phyloP scores from a whole-genome alignment of 176 grass and related monocot genomes.

The Tuctoria greenei region DNA sequence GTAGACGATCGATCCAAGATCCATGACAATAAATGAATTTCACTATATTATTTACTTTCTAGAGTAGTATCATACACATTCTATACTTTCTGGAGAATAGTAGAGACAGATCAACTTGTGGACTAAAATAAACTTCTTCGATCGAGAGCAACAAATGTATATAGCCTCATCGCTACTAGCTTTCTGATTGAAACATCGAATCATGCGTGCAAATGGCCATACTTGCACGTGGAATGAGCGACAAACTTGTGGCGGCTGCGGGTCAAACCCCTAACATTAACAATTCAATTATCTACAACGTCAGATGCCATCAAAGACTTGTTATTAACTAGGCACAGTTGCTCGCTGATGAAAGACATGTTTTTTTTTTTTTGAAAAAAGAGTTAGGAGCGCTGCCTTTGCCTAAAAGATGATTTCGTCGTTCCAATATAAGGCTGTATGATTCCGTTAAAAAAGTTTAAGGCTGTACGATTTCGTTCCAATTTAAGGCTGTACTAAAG shows the following conservation, averaged over 20 bases:
- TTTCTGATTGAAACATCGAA: slow-evolving; percentile 1
- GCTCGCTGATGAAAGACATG: background rate
- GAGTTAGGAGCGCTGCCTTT: too few relatives aligned
- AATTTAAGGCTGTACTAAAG: background rate
- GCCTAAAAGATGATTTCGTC: too few relatives aligned
- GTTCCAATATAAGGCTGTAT: too few relatives aligned
- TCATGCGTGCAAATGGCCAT: background rate
- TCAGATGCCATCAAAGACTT: background rate
- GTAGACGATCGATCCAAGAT: too few relatives aligned
- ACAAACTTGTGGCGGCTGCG: slow-evolving; percentile 45
- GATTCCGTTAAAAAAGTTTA: too few relatives aligned
- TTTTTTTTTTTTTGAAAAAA: too few relatives aligned
- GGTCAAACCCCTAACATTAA: slow-evolving; percentile 17
- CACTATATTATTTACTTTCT: too few relatives aligned
- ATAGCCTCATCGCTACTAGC: background rate
- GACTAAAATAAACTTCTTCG: slow-evolving; percentile 1
- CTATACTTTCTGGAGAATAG: background rate
- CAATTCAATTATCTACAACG: background rate
- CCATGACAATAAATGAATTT: too few relatives aligned
- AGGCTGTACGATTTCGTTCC: slow-evolving; percentile 3
- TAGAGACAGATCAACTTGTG: background rate
- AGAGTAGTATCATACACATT: background rate
- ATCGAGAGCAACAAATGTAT: background rate
- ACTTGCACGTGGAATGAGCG: slow-evolving; percentile 10
- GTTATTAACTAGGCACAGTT: background rate